Base-by-base conservation (phyloP, 2,329 filamentous ascomycete species). In the Aspergillus sp. region DNA sequence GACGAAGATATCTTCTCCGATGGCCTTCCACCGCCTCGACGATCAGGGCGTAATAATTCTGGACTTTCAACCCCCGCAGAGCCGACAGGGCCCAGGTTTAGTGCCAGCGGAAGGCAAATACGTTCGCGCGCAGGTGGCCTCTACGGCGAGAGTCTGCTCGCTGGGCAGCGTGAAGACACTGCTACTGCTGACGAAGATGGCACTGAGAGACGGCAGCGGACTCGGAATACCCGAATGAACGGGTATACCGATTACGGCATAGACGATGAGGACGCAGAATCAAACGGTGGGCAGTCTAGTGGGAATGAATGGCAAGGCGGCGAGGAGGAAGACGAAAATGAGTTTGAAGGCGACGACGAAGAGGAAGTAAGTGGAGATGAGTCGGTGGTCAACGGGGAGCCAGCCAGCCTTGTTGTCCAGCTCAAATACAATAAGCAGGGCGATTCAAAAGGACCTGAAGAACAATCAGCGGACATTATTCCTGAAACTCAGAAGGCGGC, bases 51-150 rank as follows among this genome's bases (percentile, higher is more conserved):
- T 24, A 89, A 91, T 63, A 64, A 66, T 3, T 91, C 89, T 2
- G 84, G 88, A 39, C 82, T 86, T 9, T 86, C 86, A 61, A 91
- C 90, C 1, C 89, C 91, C 0, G 84, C 85, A 41, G 90, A 93
- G 62, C 79, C 83, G 4, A 72, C 80, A 22, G 88, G 75, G 78
- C 90, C 82, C 49, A 83, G 81, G 12, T 83, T 86, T 50, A 98
- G 95, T 3, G 88, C 91, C 20, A 96, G 92, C 71, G 95, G 95
- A 20, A 86, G 95, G 20, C 91, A 96, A 70, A 87, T 96, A 62
- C 81, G 75, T 63, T 76, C 71, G 55, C 76, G 81, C 44, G 72
- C 80, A n/a, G 81, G 80, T 39, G 82, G 82, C n/a, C 63, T 77
- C 18, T 84, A 84, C 65, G 82, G 82, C 11, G 81, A 83, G 67